Base-by-base conservation (phyloP, 345 rosid species). In the Linum lewisii region DNA sequence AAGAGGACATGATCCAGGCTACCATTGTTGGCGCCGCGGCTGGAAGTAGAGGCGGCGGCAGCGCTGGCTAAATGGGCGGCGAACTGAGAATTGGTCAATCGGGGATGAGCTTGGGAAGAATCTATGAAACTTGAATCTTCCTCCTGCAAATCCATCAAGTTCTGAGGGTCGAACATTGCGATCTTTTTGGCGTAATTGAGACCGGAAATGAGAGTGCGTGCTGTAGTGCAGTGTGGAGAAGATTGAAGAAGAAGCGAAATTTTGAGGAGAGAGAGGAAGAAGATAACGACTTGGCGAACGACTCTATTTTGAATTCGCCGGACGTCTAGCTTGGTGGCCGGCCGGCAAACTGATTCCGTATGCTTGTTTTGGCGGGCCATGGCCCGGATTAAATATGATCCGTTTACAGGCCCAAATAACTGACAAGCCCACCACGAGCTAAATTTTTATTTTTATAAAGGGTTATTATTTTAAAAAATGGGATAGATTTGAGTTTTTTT, bases 1-100 rank as follows among this genome's bases (percentile, higher is more conserved):
- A 75, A 85, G 58, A 90, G 95, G 69, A 67, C 81, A 38, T 80
- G 96, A 74, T 87, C 90, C 23, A 94, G 68, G 66, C 75, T 82
- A 32, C 74, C 75, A 63, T 63, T 76, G 2, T 72, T 69, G 21
- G 73, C 63, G 8, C 44, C 51, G 66, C 16, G 4, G 24, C 2
- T 21, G 56, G 23, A 19, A 24, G 66, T 20, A 24, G 60, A n/a
- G 20, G 65, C 69, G 53, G 42, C 63, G 38, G 24, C 25, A 26
- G 61, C 54, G 51, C 44, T n/a, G n/a, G 54, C 25, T 65, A 66
- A 55, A 53, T n/a, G 38, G 57, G 29, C 57, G 57, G 26, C 55
- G 10, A 22, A 16, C 24, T 22, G 22, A n/a, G 55, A 51, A n/a
- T n/a, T 51, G 54, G 24, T 51, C 21, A 42, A 42, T 11, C 19